Evolutionary conservation across 441 rosid genomes (phyloP), one percentile per base, ranked within the genome.

Genomic region (Euphorbia corollata): DNA sequence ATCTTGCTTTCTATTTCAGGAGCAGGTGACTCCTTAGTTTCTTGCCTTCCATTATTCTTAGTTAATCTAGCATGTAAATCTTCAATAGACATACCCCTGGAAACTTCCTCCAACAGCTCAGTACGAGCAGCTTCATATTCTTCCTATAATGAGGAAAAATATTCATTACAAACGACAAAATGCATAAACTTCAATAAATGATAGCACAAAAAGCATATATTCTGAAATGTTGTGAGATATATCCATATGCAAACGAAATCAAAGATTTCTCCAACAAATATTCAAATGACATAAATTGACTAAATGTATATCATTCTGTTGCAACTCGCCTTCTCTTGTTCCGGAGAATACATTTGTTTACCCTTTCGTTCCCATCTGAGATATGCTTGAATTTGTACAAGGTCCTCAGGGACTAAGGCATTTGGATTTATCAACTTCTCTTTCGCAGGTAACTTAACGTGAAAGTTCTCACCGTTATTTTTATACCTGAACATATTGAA

Each of bases 341-440:
- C 88, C 34, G 97, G 94, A 56, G 77, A 71, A 80, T 89, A 94
- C 76, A 70, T 84, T 79, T 86, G 96, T 86, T 89, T 94, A 66
- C 99, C 98, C 48, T 85, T 91, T 81, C 91, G 86, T 84, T 94
- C 99, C 99, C 99, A 94, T 79, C 98, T 86, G 67, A 89, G 51
- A 85, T 89, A 91, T 39, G 99, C 88, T 80, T 94, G 99, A 72
- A 86, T 61, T 78, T 89, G 98, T 68, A 94, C 96, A 77, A 94
- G 99, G 57, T 93, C 97, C 74, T 89, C 97, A 71, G 98, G 98
- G 81, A 91, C 82, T 61, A 84, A 77, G 64, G 77, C 74, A 69
- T 79, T 84, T 55, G 83, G 74, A 59, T 50, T 45, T 8, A 53
- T 68, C 71, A 64, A 63, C 73, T 80, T 80, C 77, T 80, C 78